These are phyloP conservation scores for Trypethelium eluteriae DNA, from an alignment of 495 filamentous ascomycete genomes.

Conservation along the genomic window DNA sequence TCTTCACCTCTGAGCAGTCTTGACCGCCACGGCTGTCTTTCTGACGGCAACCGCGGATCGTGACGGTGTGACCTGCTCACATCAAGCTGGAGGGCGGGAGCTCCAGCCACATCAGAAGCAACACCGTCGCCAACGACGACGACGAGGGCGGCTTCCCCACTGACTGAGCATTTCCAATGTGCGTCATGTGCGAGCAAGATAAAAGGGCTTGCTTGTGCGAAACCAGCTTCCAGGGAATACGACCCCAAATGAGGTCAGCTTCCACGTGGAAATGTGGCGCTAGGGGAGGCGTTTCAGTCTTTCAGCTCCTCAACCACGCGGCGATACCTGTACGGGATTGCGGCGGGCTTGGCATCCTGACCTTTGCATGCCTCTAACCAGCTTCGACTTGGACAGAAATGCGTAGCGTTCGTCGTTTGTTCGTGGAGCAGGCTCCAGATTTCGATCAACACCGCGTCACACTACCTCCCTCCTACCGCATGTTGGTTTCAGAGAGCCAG, in stretches of 20 bases:
- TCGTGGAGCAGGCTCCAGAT: not conserved
- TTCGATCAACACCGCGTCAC: slow-evolving; percentile 9
- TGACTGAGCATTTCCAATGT: not conserved
- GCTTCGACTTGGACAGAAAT: slow-evolving; percentile 8
- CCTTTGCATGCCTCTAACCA: not conserved
- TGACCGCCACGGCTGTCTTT: not conserved
- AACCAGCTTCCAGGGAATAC: not conserved
- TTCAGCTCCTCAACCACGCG: not conserved
- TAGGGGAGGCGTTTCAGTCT: slow-evolving; percentile 9
- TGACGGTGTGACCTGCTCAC: not conserved
- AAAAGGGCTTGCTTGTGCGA: not conserved
- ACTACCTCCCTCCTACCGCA: not conserved
- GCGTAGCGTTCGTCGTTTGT: not conserved
- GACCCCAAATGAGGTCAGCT: not conserved
- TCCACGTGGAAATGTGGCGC: slow-evolving; percentile 9
- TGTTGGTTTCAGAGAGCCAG: not conserved
- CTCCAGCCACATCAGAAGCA: not conserved
- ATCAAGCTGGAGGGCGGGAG: not conserved
- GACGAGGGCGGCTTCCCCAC: not conserved
- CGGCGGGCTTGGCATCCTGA: not conserved
- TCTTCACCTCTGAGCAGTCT: not conserved
- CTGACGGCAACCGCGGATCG: not conserved
- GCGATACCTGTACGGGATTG: not conserved
- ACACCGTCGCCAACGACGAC: not conserved
- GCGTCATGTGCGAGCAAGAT: not conserved